Conservation (phyloP, 2,329 filamentous ascomycete genomes). For the Cladosporium sp. region DNA sequence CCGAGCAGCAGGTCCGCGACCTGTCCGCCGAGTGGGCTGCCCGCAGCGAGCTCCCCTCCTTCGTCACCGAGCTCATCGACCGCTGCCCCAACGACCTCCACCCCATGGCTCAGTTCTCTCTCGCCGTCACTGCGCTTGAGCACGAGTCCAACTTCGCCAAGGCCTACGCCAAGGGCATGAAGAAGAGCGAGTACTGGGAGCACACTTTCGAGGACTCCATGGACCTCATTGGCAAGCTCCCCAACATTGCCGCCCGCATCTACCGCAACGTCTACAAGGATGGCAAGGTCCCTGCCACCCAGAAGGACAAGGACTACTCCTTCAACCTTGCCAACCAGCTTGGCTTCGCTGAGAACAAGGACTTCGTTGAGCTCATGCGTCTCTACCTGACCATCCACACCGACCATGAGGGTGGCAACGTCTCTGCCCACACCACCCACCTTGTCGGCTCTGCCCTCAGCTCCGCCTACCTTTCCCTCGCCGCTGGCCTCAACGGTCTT, state of each 20-base stretch:
- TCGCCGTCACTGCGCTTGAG: conserved; percentile 96
- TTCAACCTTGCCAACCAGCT: conserved; percentile 99
- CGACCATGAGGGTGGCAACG: conserved; percentile 99
- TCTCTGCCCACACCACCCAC: conserved; percentile 97
- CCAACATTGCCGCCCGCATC: conserved; percentile 95
- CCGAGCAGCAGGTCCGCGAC: conserved; percentile 96
- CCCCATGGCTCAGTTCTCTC: conserved; percentile 99
- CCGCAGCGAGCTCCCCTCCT: conserved; percentile 93
- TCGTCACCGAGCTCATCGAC: conserved; percentile 99
- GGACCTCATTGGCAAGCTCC: conserved; percentile 99
- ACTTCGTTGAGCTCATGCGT: conserved; percentile 98
- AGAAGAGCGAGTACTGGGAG: conserved; percentile 99
- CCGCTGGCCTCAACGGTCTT: conserved; percentile 95
- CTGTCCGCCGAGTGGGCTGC: conserved; percentile 98
- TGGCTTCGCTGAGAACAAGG: conserved; percentile 87
- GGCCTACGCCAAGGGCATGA: conserved; percentile 97
- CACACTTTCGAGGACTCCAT: conserved; percentile 99
- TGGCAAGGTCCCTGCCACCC: conserved; percentile 89
- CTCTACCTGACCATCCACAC: conserved; percentile 99
- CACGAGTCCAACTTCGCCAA: conserved; percentile 97
- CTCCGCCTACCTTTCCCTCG: conserved; percentile 94
- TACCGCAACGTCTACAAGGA: conserved; percentile 99
- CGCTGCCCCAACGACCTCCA: conserved; percentile 98
- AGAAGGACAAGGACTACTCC: conserved; percentile 99
- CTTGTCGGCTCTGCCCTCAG: conserved; percentile 93